Conservation (phyloP, 108 stramenopile species). For the Skeletonema costatum region DNA sequence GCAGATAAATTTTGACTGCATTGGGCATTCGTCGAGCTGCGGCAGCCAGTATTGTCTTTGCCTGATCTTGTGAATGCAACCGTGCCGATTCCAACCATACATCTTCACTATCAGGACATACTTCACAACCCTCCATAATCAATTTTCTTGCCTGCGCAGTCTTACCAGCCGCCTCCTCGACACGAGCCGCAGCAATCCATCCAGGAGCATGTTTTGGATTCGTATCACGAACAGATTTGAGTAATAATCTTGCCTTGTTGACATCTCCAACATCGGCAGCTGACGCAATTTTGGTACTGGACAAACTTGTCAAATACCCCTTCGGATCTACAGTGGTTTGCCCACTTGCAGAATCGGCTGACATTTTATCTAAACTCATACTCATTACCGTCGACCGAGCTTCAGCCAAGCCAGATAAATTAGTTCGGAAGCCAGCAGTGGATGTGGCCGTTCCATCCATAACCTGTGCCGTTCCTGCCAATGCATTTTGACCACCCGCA, state of each 20-base stretch:
- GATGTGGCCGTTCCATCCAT: slow-evolving; percentile 16
- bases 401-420: slow-evolving; percentile 81
- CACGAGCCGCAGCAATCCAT: slow-evolving; percentile 98
- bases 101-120: slow-evolving; percentile 92
- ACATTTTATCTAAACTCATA: slow-evolving; percentile 92
- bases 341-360: slow-evolving; percentile 75
- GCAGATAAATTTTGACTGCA: slow-evolving; percentile 77
- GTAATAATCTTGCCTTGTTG: slow-evolving; percentile 92
- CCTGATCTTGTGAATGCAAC: slow-evolving; percentile 84
- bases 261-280: slow-evolving; percentile 94
- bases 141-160: slow-evolving; percentile 92
- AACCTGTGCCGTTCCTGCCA: slow-evolving; percentile 38
- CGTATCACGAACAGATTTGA: slow-evolving; percentile 93
- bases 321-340: slow-evolving; percentile 95
- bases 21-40: slow-evolving; percentile 70
- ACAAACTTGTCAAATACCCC: slow-evolving; percentile 93
- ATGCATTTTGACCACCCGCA: slow-evolving; percentile 36
- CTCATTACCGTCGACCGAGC: slow-evolving; percentile 92
- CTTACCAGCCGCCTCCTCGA: slow-evolving; percentile 96
- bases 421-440: slow-evolving; percentile 46
- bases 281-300: slow-evolving; percentile 61
- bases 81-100: slow-evolving; percentile 99
- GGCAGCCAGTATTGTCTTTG: slow-evolving; percentile 89
- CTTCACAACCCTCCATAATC: slow-evolving; percentile 96
- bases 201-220: slow-evolving; percentile 98